Percentiles rank a stretch among this genome's conserved stretches.
These are phyloP conservation scores for Eragrostis curvula DNA, from an alignment of 176 grass and related monocot species.

Conservation along the genomic window DNA sequence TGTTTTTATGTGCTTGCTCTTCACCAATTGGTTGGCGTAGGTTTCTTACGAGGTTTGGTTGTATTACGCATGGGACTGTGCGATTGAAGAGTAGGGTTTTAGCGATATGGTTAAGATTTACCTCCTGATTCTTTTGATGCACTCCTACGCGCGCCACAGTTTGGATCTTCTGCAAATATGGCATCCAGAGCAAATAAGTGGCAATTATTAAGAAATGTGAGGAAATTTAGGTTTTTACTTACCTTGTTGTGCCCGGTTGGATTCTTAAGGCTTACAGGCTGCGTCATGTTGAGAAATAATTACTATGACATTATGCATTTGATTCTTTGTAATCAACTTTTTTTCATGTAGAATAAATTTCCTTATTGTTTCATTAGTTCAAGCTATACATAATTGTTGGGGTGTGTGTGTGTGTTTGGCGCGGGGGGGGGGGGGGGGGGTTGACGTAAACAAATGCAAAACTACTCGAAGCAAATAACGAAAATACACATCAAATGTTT, in stretches of 20 bases:
- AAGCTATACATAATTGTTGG: too few species aligned
- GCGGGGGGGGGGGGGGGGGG: too few species aligned
- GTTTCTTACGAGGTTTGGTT: background rate
- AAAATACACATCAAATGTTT: too few species aligned
- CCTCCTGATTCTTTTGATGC: background rate
- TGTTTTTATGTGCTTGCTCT: background rate
- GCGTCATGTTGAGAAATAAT: background rate
- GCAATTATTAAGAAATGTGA: background rate
- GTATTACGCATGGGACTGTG: background rate
- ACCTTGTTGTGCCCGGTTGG: background rate
- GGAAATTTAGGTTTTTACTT: background rate
- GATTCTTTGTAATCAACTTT: too few species aligned
- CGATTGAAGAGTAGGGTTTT: background rate
- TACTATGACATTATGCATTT: too few species aligned
- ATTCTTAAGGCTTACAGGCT: background rate
- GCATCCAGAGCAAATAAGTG: background rate
- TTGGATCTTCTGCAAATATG: background rate
- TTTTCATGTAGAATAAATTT: too few species aligned
- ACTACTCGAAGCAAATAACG: too few species aligned
- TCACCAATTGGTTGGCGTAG: background rate
- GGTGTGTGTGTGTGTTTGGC: too few species aligned
- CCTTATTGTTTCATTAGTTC: too few species aligned
- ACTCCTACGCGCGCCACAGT: background rate
- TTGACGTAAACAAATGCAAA: too few species aligned
- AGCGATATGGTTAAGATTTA: conserved; percentile 1